phyloP scores from a whole-genome alignment of 169 alveolate genomes.

The Nephromyces sp. region DNA sequence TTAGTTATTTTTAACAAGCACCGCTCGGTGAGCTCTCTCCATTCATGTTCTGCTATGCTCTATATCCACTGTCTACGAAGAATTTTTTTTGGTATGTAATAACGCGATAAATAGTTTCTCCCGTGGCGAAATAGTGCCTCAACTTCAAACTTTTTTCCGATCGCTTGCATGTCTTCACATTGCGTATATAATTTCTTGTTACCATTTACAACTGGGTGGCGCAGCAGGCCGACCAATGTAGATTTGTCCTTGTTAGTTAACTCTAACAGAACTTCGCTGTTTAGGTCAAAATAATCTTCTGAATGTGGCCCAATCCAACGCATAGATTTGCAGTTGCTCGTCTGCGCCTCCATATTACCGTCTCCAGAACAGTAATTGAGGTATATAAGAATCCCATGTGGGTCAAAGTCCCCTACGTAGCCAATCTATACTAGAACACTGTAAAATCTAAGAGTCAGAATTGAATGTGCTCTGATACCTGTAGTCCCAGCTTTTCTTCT shows the following conservation, averaged over 20 bases:
- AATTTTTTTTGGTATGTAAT: slow-evolving; percentile 8
- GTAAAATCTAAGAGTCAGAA: neutral
- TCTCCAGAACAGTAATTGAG: slow-evolving; percentile 9
- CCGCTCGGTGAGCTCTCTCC: too few species aligned
- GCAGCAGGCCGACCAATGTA: neutral
- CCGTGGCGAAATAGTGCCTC: slow-evolving; percentile 18
- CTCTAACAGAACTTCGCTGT: neutral
- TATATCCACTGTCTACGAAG: slow-evolving; percentile 10
- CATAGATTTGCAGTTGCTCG: neutral
- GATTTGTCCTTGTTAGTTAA: slow-evolving; percentile 3
- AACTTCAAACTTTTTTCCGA: slow-evolving; percentile 6
- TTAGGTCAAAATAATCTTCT: neutral
- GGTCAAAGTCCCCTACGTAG: slow-evolving; percentile 29
- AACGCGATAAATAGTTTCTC: neutral
- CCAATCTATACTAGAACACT: neutral
- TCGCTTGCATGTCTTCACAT: slow-evolving; percentile 1
- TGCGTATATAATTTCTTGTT: neutral
- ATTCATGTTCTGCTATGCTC: too few species aligned
- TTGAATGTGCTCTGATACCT: neutral
- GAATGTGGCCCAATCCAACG: slow-evolving; percentile 22
- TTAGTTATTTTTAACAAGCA: too few species aligned
- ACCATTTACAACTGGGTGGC: neutral
- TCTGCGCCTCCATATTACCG: neutral
- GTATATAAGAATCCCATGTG: slow-evolving; percentile 20
- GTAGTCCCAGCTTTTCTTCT: neutral